A percentile compares a stretch with the other conserved stretches of the same genome.
Evolutionary conservation across 139 green algal genomes (phyloP).

Genomic region (Gonium pectorale): DNA sequence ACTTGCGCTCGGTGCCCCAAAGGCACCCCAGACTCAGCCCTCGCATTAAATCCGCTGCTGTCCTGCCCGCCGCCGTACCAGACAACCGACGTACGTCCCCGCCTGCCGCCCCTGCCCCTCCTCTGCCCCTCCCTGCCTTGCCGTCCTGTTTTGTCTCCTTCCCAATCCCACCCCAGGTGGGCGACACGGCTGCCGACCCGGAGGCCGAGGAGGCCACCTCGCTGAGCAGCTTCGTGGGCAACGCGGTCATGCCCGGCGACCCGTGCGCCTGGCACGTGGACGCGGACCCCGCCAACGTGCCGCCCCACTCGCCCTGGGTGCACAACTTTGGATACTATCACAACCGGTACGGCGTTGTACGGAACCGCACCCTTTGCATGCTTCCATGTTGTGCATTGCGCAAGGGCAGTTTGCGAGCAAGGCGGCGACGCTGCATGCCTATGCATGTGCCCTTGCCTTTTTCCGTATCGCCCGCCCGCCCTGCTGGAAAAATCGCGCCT

Average conservation of each 20-base stretch:
- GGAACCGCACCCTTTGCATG: no score
- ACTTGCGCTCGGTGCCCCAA: no score
- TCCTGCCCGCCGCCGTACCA: no score
- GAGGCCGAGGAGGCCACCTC: not conserved
- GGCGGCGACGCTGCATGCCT: not conserved
- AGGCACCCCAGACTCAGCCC: no score
- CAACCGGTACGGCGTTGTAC: slow-evolving; percentile 66
- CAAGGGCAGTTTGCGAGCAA: not conserved
- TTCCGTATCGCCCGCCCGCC: no score
- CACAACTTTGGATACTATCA: slow-evolving; percentile 77
- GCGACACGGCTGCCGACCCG: not conserved
- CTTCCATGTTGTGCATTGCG: not conserved
- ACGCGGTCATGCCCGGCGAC: slow-evolving; percentile 78
- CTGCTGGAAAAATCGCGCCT: no score
- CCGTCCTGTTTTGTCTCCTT: no score
- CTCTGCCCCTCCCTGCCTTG: not conserved
- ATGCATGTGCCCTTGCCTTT: not conserved
- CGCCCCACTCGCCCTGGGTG: slow-evolving; percentile 64
- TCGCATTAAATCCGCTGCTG: no score
- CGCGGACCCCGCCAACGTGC: slow-evolving; percentile 78
- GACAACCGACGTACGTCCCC: no score
- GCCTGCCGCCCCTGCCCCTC: no score
- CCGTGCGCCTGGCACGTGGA: slow-evolving; percentile 82
- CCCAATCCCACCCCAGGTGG: no score
- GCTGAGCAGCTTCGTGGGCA: slow-evolving; percentile 60